A percentile compares a stretch with the other conserved stretches of the same genome.
Evolutionary conservation across 768 basidiomycete genomes (phyloP).

Genomic region (Tricholoma flavovirens): DNA sequence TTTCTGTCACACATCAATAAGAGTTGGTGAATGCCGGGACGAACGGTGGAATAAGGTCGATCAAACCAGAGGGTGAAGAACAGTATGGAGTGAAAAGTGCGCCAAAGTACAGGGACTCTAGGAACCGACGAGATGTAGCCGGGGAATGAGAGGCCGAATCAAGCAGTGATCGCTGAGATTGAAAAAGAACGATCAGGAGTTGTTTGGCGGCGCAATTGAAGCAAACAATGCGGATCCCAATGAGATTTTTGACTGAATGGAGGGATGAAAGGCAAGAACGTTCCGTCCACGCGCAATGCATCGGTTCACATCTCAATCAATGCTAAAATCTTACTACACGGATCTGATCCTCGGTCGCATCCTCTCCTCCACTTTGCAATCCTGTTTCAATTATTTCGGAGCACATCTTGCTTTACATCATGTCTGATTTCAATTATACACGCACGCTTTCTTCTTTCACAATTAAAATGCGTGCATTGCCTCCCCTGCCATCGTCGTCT

Average conservation of each 20-base stretch:
- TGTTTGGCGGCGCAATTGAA: conserved; percentile 13
- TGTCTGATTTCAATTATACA: background rate
- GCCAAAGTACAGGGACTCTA: too few species aligned
- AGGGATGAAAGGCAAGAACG: background rate
- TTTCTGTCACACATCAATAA: too few species aligned
- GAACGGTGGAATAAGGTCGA: too few species aligned
- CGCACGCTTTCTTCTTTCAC: background rate
- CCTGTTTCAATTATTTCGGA: too few species aligned
- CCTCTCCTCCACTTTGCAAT: background rate
- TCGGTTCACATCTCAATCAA: background rate
- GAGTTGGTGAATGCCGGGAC: too few species aligned
- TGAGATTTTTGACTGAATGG: conserved; percentile 4
- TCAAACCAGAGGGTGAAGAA: background rate
- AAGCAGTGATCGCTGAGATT: conserved; percentile 3
- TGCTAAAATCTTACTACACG: background rate
- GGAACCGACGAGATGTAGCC: too few species aligned
- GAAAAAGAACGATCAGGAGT: conserved; percentile 8
- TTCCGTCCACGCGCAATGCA: background rate
- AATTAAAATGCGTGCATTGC: background rate
- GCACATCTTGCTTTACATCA: background rate
- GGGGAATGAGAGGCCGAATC: too few species aligned
- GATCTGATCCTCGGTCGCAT: conserved; percentile 7
- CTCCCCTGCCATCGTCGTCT: background rate
- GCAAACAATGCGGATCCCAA: conserved; percentile 17
- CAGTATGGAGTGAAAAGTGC: too few species aligned